These are phyloP conservation scores for Coemansia sp. DNA, from an alignment of 192 early-diverging fungal species.

Conservation along the genomic window DNA sequence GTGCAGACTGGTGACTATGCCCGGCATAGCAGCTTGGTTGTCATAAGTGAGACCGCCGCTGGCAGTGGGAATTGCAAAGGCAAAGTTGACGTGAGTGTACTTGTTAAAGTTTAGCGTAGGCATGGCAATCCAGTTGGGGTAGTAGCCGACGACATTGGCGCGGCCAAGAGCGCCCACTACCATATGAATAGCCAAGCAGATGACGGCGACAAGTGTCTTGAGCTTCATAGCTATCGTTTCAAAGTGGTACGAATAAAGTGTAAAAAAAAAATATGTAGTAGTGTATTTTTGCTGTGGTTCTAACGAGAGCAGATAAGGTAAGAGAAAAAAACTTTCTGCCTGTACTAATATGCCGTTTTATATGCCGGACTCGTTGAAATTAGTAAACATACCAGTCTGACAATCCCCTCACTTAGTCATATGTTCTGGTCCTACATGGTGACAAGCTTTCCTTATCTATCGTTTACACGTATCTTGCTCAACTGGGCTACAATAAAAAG, in stretches of 20 bases:
- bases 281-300: background rate
- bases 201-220: slow-evolving; percentile 11
- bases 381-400: background rate
- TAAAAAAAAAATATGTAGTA: background rate
- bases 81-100: slow-evolving; percentile 64
- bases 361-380: background rate
- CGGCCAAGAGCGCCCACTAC: slow-evolving; percentile 15
- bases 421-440: background rate
- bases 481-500: background rate
- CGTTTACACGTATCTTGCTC: background rate
- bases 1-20: slow-evolving; percentile 18
- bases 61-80: slow-evolving; percentile 52
- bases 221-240: slow-evolving; percentile 1
- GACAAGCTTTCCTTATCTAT: background rate
- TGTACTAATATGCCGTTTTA: background rate
- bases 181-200: slow-evolving; percentile 14
- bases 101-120: slow-evolving; percentile 27
- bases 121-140: slow-evolving; percentile 39
- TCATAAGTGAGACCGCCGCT: slow-evolving; percentile 27
- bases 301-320: background rate
- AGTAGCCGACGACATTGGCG: slow-evolving; percentile 36
- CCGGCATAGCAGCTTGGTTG: slow-evolving; percentile 16
- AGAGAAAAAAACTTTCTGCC: background rate
- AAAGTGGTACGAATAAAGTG: background rate
- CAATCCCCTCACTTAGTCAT: background rate